A percentile compares a stretch with the other conserved stretches of the same genome.
These are phyloP conservation scores for Hypoxylon subgilvum DNA, from an alignment of 495 filamentous ascomycete genomes.

Conservation along the genomic window DNA sequence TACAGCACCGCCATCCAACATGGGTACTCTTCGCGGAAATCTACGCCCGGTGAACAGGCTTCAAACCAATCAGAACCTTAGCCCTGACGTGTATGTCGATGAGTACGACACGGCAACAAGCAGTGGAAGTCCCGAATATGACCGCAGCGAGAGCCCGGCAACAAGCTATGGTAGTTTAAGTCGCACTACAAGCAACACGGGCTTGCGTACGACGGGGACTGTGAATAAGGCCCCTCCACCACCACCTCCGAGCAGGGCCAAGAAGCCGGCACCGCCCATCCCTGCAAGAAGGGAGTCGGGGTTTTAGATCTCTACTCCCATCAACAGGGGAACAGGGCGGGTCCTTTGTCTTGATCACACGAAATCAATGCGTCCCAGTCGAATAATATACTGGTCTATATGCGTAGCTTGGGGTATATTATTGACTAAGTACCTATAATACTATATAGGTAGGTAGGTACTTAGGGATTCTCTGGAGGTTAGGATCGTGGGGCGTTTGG, in stretches of 20 bases:
- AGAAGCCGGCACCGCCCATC: conserved; percentile 76
- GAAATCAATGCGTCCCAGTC: neutral
- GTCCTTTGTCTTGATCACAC: too few relatives aligned
- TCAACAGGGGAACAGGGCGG: too few relatives aligned
- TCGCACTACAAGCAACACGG: conserved; percentile 57
- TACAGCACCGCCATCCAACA: conserved; percentile 40
- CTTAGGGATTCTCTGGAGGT: neutral
- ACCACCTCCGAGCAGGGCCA: conserved; percentile 78
- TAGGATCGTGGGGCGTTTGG: conserved; percentile 28
- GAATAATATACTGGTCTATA: conserved; percentile 9
- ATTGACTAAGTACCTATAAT: too few relatives aligned
- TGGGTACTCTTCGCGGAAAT: conserved; percentile 48
- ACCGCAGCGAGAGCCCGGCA: conserved; percentile 64
- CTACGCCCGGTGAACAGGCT: conserved; percentile 51
- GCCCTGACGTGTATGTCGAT: conserved; percentile 68
- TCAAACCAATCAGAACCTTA: conserved; percentile 60
- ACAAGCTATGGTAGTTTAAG: conserved; percentile 66
- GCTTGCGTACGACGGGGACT: conserved; percentile 50
- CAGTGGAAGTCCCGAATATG: conserved; percentile 66
- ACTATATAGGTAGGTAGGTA: too few relatives aligned
- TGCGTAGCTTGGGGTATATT: conserved; percentile 13
- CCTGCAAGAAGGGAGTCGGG: conserved; percentile 49
- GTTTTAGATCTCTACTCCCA: conserved; percentile 30
- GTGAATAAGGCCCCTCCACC: conserved; percentile 77
- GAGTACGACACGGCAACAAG: conserved; percentile 65